phyloP scores from a whole-genome alignment of 2,329 filamentous ascomycete species.

The Monascus ruber region DNA sequence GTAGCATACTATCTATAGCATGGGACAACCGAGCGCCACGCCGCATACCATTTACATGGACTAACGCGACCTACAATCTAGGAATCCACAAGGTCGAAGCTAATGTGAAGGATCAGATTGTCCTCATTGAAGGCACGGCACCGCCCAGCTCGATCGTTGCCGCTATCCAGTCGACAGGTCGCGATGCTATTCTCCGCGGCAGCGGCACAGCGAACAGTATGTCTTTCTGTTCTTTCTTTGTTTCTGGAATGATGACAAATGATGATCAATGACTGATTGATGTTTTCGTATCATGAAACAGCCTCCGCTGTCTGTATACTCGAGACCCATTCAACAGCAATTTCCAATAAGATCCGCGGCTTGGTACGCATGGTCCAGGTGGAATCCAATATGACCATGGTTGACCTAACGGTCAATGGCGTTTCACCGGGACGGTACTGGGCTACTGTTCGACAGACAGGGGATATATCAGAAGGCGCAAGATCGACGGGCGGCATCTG shows the following conservation, averaged over 20 bases:
- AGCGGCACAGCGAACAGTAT: slow-evolving; percentile 73
- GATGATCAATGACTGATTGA: too few relatives aligned
- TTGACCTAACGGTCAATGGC: slow-evolving; percentile 80
- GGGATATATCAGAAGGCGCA: slow-evolving; percentile 77
- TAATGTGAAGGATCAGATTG: slow-evolving; percentile 69
- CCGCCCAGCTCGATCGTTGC: slow-evolving; percentile 81
- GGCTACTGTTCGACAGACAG: slow-evolving; percentile 73
- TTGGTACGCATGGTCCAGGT: slow-evolving; percentile 92
- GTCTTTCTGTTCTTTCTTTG: slow-evolving; percentile 8
- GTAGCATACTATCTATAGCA: slow-evolving; percentile 25
- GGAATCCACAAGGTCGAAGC: slow-evolving; percentile 76
- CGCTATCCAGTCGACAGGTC: slow-evolving; percentile 78
- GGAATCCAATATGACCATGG: slow-evolving; percentile 60
- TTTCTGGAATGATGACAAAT: too few relatives aligned
- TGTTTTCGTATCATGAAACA: slow-evolving; percentile 3
- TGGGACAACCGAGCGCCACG: too few relatives aligned
- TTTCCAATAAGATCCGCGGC: slow-evolving; percentile 63
- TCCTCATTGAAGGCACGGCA: slow-evolving; percentile 77
- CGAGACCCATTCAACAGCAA: slow-evolving; percentile 60
- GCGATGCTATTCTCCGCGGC: slow-evolving; percentile 87
- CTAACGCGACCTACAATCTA: slow-evolving; percentile 15
- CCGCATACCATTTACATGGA: too few relatives aligned
- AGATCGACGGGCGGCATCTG: slow-evolving; percentile 74
- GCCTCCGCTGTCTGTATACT: slow-evolving; percentile 72
- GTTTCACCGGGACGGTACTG: slow-evolving; percentile 70